phyloP scores from a whole-genome alignment of 352 stramenopile genomes.

The Pythium myriotylum region DNA sequence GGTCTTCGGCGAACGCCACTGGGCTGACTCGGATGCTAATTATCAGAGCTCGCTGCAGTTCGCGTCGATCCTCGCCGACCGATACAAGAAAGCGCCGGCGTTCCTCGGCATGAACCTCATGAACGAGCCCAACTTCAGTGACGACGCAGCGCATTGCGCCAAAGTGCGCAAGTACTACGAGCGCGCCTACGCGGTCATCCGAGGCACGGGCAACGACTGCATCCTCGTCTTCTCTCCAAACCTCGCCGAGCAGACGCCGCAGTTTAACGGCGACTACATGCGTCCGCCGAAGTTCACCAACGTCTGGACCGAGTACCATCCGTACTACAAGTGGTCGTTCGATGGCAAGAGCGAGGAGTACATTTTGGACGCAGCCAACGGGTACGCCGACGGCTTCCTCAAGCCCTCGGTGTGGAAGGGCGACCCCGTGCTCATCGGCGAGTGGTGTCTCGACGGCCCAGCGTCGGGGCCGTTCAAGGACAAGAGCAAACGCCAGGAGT shows the following conservation, averaged over 20 bases:
- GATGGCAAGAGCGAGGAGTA: slow-evolving; percentile 15
- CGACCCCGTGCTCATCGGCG: slow-evolving; percentile 44
- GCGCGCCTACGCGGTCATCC: slow-evolving; percentile 43
- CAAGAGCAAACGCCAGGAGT: slow-evolving; percentile 27
- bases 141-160: not conserved
- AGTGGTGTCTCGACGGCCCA: slow-evolving; percentile 50
- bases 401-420: slow-evolving; percentile 21
- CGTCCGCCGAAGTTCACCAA: slow-evolving; percentile 20
- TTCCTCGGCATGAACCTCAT: slow-evolving; percentile 59
- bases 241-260: slow-evolving; percentile 1
- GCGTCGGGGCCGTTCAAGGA: slow-evolving; percentile 35
- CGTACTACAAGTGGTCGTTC: slow-evolving; percentile 36
- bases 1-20: slow-evolving; percentile 14
- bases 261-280: slow-evolving; percentile 22
- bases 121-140: slow-evolving; percentile 46
- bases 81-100: slow-evolving; percentile 45
- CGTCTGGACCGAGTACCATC: slow-evolving; percentile 36
- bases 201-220: slow-evolving; percentile 36
- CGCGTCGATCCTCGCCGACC: slow-evolving; percentile 37
- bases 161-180: slow-evolving; percentile 42
- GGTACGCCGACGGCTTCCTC: slow-evolving; percentile 20
- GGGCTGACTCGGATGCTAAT: slow-evolving; percentile 25
- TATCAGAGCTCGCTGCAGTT: slow-evolving; percentile 37
- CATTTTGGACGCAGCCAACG: slow-evolving; percentile 11
- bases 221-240: slow-evolving; percentile 21